Evolutionary conservation across 2,329 filamentous ascomycete genomes (phyloP), one percentile per base, ranked within the genome.

Genomic region (Plenodomus lindquistii): DNA sequence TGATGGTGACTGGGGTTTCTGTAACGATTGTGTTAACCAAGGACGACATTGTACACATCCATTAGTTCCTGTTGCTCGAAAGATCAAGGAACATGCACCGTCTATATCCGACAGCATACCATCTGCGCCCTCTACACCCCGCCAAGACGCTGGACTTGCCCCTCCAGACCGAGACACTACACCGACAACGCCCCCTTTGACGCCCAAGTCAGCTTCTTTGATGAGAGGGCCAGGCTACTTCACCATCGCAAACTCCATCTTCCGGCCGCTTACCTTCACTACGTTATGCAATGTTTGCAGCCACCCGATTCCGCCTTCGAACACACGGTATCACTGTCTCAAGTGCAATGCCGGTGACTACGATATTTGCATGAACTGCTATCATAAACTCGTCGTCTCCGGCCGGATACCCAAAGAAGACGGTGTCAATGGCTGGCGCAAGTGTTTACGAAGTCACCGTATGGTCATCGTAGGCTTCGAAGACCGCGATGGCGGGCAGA

Each of bases 1-100:
- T 62, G 85, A 94, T 54, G 93, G 91, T 4, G 92, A 95, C 65
- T 97, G 92, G 92, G 93, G 93, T 0, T 97, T 90, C 68, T 97
- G 93, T 73, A 91, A 92, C 61, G 76, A 81, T 51, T 97, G 93
- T 58, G 90, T 96, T 22, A 92, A 93, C 50, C 85, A 87, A 69
- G 91, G 90, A 15, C 81, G 81, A 50, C 88, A 85, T 50, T 97
- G 93, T 72, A 88, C 86, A 0, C 93, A 97, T 65, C 80, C 88
- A 6, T 78, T 97, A 0, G 77, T 96, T 0, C 90, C 92, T 0
- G 77, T 96, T 37, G 83, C 85, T 1, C 87, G 91, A 57, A 78
- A 82, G 49, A 58, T 50, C 39, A 65, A 54, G 55, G 27, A 31
- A 31, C 52, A 65, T 44, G 11, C 21, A 13, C 47, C 40, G 4